phyloP scores from a whole-genome alignment of 257 asterid genomes.

The Nicotiana knightiana region DNA sequence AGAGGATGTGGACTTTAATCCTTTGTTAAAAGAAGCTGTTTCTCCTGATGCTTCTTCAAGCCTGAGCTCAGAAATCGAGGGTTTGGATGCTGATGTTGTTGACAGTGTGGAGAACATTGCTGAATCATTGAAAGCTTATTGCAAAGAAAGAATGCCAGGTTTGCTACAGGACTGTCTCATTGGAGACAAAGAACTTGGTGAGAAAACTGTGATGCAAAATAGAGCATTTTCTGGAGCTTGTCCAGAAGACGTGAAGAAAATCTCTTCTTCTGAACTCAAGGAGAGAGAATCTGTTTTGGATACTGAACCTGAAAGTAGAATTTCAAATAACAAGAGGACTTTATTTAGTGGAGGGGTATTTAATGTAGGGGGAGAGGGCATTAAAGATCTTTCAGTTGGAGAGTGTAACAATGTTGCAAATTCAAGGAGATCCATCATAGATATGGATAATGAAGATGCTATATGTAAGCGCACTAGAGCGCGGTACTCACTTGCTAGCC shows the following conservation, averaged over 20 bases:
- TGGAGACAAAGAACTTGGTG: slow-evolving; percentile 49
- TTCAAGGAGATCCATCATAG: slow-evolving; percentile 32
- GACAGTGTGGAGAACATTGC: slow-evolving; percentile 40
- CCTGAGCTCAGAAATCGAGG: slow-evolving; percentile 84
- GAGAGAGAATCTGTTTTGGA: slow-evolving; percentile 23
- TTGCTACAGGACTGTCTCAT: slow-evolving; percentile 24
- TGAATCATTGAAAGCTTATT: slow-evolving; percentile 20
- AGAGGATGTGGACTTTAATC: slow-evolving; percentile 86
- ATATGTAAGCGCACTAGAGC: slow-evolving; percentile 96
- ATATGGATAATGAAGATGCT: slow-evolving; percentile 64
- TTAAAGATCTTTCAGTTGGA: slow-evolving; percentile 15
- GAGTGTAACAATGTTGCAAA: slow-evolving; percentile 22
- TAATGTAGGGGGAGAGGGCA: slow-evolving; percentile 19
- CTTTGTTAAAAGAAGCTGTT: slow-evolving; percentile 56
- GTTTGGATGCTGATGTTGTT: slow-evolving; percentile 59
- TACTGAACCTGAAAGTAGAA: slow-evolving; percentile 34
- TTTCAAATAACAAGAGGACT: slow-evolving; percentile 28
- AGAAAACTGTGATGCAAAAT: slow-evolving; percentile 45
- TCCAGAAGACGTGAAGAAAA: slow-evolving; percentile 14
- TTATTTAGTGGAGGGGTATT: slow-evolving; percentile 19
- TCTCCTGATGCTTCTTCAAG: slow-evolving; percentile 83
- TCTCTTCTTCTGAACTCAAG: slow-evolving; percentile 6
- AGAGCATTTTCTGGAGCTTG: slow-evolving; percentile 29
- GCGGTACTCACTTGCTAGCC: slow-evolving; percentile 90
- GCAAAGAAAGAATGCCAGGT: slow-evolving; percentile 17